These are phyloP conservation scores for Trichosporon sp. DNA, from an alignment of 1,284 basidiomycete species.

Conservation along the genomic window DNA sequence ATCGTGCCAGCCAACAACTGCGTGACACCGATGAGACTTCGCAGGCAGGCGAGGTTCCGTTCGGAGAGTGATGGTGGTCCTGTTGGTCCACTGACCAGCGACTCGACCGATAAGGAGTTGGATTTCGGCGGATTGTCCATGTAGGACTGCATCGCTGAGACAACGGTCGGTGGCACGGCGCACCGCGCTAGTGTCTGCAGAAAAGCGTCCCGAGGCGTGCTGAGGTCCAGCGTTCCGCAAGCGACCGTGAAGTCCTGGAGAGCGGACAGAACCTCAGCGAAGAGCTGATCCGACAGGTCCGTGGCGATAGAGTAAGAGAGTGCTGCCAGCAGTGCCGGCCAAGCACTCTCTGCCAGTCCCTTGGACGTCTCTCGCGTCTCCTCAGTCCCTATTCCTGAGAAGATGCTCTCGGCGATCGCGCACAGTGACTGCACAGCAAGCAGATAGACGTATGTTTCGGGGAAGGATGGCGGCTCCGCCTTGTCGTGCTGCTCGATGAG, in stretches of 20 bases:
- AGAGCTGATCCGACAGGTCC: constrained; percentile 64
- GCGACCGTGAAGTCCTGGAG: constrained; percentile 81
- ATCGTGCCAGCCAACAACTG: constrained; percentile 77
- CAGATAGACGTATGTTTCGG: constrained; percentile 87
- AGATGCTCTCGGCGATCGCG: constrained; percentile 82
- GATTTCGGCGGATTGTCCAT: constrained; percentile 48
- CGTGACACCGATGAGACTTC: constrained; percentile 70
- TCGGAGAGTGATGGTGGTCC: constrained; percentile 69
- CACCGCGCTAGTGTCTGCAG: constrained; percentile 79
- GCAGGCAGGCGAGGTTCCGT: constrained; percentile 83
- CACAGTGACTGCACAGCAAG: constrained; percentile 83
- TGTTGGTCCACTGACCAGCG: constrained; percentile 48
- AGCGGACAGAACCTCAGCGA: constrained; percentile 66
- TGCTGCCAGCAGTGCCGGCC: constrained; percentile 83
- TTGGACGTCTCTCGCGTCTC: constrained; percentile 52
- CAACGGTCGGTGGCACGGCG: constrained; percentile 78
- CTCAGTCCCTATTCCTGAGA: constrained; percentile 54
- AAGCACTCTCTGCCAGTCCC: constrained; percentile 75
- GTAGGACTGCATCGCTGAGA: constrained; percentile 72
- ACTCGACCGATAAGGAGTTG: constrained; percentile 58
- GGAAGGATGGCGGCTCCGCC: constrained; percentile 83
- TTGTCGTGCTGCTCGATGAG: constrained; percentile 97
- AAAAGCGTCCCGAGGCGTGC: constrained; percentile 87
- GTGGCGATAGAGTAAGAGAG: constrained; percentile 84
- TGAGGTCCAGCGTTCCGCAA: constrained; percentile 77